Conservation (phyloP, 768 basidiomycete species). For the Psilocybe subaeruginosa region DNA sequence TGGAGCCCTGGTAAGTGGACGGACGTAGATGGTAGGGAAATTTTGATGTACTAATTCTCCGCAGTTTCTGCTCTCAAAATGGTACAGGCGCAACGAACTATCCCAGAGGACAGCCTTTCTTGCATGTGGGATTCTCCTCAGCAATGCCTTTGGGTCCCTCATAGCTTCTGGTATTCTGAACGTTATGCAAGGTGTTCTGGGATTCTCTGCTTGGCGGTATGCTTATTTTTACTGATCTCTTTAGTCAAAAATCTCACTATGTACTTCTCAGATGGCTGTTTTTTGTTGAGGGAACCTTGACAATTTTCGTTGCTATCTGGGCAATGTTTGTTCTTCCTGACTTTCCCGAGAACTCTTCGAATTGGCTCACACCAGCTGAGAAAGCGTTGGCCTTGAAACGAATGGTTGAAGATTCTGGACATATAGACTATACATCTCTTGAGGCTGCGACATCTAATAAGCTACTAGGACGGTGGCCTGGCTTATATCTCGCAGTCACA, state of each 20-base stretch:
- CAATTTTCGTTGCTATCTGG: constrained; percentile 53
- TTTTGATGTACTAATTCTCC: not conserved
- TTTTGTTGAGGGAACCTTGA: constrained; percentile 71
- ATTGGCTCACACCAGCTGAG: constrained; percentile 67
- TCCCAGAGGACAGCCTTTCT: constrained; percentile 75
- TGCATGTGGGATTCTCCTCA: constrained; percentile 77
- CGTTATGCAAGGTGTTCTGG: constrained; percentile 76
- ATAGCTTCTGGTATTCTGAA: constrained; percentile 81
- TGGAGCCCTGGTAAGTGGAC: constrained; percentile 44
- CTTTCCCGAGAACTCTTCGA: constrained; percentile 67
- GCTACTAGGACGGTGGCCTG: constrained; percentile 32
- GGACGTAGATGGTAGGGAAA: not conserved
- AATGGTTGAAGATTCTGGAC: constrained; percentile 67
- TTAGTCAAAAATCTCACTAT: not conserved
- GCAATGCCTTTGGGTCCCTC: constrained; percentile 85
- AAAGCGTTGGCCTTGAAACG: constrained; percentile 60
- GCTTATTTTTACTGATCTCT: constrained; percentile 12
- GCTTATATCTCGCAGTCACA: constrained; percentile 62
- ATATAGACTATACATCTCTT: constrained; percentile 31
- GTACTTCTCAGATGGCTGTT: constrained; percentile 66
- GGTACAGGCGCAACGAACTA: constrained; percentile 81
- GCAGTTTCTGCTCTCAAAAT: constrained; percentile 66
- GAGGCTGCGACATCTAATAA: constrained; percentile 46
- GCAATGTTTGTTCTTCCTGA: constrained; percentile 79
- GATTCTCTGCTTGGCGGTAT: constrained; percentile 78